Evolutionary conservation across 75 land plant genomes (phyloP).

Genomic region (Picea glauca): DNA sequence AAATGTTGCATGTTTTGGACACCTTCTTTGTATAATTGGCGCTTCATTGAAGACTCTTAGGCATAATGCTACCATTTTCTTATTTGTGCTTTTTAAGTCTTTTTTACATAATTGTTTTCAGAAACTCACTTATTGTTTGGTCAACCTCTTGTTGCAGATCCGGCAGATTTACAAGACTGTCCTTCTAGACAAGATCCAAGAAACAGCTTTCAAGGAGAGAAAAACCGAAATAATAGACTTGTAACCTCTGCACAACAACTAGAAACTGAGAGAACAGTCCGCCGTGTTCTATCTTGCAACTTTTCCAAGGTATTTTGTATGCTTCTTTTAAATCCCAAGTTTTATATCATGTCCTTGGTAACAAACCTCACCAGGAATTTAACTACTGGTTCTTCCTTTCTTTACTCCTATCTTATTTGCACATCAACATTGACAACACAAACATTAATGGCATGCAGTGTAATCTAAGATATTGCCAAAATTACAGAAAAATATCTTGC

Average conservation of each 20-base stretch:
- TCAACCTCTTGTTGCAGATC: slow-evolving; percentile 26
- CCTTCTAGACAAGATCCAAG: slow-evolving; percentile 9
- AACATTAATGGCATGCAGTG: neutral
- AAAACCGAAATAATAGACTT: neutral
- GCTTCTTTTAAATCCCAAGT: neutral
- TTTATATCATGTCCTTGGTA: neutral
- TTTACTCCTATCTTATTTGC: neutral
- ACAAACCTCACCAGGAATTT: neutral
- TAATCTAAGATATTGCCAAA: neutral
- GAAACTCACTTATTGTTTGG: neutral
- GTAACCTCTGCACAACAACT: slow-evolving; percentile 7
- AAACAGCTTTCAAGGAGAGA: slow-evolving; percentile 6
- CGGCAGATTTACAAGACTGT: slow-evolving; percentile 20
- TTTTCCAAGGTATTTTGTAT: slow-evolving; percentile 34
- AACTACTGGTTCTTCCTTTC: neutral
- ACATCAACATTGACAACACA: neutral
- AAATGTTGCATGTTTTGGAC: too few species aligned
- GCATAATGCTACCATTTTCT: neutral
- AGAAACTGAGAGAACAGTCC: slow-evolving; percentile 29
- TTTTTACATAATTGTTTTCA: neutral
- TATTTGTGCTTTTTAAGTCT: neutral
- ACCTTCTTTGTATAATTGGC: neutral
- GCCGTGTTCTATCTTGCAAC: slow-evolving; percentile 27
- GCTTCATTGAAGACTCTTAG: neutral
- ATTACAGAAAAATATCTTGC: neutral